Base-by-base conservation (phyloP, 345 rosid genomes). In the Anacardium occidentale region DNA sequence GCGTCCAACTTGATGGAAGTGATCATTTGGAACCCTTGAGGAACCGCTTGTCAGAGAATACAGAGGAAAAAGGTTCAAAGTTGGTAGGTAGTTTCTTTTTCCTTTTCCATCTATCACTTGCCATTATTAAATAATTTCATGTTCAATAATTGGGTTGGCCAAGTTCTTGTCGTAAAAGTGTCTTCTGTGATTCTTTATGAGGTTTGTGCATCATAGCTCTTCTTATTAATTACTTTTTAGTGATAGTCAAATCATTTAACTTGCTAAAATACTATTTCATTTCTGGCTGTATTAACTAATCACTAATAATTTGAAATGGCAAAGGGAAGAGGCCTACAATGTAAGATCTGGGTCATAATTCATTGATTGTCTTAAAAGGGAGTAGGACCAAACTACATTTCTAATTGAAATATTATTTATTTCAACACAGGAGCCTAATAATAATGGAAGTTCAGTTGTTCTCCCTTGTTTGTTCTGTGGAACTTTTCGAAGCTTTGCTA, bases 1-100 rank as follows among this genome's bases (percentile, higher is more conserved):
- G 99, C 74, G 99, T 92, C 76, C 99, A 95, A 78, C 90, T 95
- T 42, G 99, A 95, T 80, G 99, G 99, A 76, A 90, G 98, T 74
- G 94, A 92, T 74, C 97, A 92, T 71, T 80, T 95, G 70, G 99
- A 92, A 82, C 99, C 97, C 55, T 74, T 92, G 42, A 53, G 81
- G 57, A 95, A 81, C 76, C 91, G 97, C 63, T 92, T 95, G 68
- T 95, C 98, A 34, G 99, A 89, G 78, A 40, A 15, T 69, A 82
- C 97, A 63, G 98, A 95, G 82, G 81, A 18, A 47, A 85, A 81
- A 77, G 83, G 98, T 82, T 72, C 96, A 59, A 95, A 89, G 81
- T n/a, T 90, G 87, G 99, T 95, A 62, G 10, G 81, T 62, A 10
- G 62, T 65, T 76, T 45, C 44, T 66, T 37, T 51, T 69, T 66